These are phyloP conservation scores for Sindora glabra DNA, from an alignment of 306 rosid species.

Conservation along the genomic window DNA sequence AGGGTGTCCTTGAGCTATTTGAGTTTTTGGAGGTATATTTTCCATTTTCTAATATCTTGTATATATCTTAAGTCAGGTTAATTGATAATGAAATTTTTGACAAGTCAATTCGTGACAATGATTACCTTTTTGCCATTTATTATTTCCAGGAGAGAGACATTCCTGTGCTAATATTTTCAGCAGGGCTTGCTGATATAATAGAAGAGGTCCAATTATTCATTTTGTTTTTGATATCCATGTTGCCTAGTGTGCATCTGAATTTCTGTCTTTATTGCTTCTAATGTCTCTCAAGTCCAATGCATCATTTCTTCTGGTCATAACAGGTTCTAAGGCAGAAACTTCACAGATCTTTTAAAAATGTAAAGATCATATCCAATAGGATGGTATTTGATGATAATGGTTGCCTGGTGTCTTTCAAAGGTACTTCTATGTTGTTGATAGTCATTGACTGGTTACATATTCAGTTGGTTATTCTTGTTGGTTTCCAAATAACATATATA, in stretches of 20 bases:
- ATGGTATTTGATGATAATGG: conserved; percentile 70
- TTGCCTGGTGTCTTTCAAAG: conserved; percentile 66
- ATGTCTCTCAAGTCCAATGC: conserved; percentile 3
- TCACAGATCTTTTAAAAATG: conserved; percentile 67
- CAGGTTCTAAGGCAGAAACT: conserved; percentile 87
- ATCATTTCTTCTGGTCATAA: conserved; percentile 9
- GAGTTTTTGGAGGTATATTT: conserved; percentile 65
- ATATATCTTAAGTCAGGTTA: neutral
- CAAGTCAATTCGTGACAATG: neutral
- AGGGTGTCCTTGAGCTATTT: conserved; percentile 77
- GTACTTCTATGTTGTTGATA: conserved; percentile 26
- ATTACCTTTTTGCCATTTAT: conserved; percentile 12
- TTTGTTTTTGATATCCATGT: conserved; percentile 6
- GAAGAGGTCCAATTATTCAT: conserved; percentile 65
- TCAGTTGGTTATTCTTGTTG: neutral
- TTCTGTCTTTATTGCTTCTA: neutral
- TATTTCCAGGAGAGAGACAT: conserved; percentile 65
- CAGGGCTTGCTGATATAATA: conserved; percentile 91
- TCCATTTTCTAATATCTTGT: neutral
- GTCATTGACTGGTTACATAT: neutral
- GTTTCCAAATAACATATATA: conserved; percentile 6
- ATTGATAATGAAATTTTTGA: neutral
- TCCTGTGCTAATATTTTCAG: conserved; percentile 87
- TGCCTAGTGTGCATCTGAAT: neutral
- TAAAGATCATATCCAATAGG: conserved; percentile 75